phyloP scores from a whole-genome alignment of 495 filamentous ascomycete genomes.

The Hyaloscypha variabilis region DNA sequence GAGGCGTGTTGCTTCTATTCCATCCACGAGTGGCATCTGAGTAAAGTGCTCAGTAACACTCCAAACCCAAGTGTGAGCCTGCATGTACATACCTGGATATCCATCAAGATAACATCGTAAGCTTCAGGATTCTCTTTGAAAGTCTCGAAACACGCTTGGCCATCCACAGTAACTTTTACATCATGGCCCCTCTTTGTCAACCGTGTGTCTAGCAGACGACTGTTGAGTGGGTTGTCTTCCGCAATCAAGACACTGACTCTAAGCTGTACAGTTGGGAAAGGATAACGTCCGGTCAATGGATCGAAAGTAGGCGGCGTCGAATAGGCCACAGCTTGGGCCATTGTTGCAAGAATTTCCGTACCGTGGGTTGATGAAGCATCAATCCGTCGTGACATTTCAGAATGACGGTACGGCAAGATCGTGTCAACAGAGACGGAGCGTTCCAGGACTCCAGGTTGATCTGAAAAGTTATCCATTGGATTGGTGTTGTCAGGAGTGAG shows the following conservation, averaged over 20 bases:
- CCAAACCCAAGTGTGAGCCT: too few relatives aligned
- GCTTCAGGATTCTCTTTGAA: slow-evolving; percentile 57
- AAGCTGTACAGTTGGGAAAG: background rate
- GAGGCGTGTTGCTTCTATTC: slow-evolving; percentile 73
- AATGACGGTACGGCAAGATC: background rate
- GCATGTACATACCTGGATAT: slow-evolving; percentile 63
- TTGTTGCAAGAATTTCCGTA: too few relatives aligned
- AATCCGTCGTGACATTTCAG: too few relatives aligned
- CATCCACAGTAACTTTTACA: slow-evolving; percentile 74
- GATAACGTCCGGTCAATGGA: background rate
- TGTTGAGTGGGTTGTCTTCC: slow-evolving; percentile 91
- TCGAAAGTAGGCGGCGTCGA: background rate
- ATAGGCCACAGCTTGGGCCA: too few relatives aligned
- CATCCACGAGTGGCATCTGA: slow-evolving; percentile 87
- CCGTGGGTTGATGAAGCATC: too few relatives aligned
- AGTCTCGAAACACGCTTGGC: slow-evolving; percentile 74
- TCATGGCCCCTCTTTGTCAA: slow-evolving; percentile 76
- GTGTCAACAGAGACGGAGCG: background rate
- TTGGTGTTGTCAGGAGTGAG: too few relatives aligned
- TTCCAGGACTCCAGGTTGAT: background rate
- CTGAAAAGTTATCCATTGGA: background rate
- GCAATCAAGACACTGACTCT: slow-evolving; percentile 65
- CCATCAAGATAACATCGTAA: slow-evolving; percentile 90
- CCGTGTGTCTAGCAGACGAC: slow-evolving; percentile 80
- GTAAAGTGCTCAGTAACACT: background rate